A percentile compares a stretch with the other conserved stretches of the same genome.
These are phyloP conservation scores for Chaetomiaceae sp. DNA, from an alignment of 2,329 filamentous ascomycete genomes.

Conservation along the genomic window DNA sequence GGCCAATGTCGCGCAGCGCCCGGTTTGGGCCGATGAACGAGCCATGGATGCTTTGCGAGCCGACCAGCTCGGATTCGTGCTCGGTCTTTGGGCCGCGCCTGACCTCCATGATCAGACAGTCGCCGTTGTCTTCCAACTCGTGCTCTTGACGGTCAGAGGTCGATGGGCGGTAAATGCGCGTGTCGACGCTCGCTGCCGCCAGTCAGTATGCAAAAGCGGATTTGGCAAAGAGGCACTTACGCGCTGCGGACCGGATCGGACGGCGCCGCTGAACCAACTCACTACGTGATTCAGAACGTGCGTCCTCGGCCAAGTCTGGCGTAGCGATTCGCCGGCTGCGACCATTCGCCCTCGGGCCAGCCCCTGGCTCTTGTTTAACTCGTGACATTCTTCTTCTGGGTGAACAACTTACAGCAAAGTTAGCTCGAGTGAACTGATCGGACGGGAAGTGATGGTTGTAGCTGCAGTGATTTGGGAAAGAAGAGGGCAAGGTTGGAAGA, in stretches of 20 bases:
- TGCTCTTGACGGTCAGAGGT: neutral
- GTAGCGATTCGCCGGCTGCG: neutral
- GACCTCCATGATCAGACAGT: slow-evolving; percentile 27
- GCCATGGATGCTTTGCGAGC: slow-evolving; percentile 16
- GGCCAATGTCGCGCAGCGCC: slow-evolving; percentile 50
- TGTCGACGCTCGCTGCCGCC: slow-evolving; percentile 27
- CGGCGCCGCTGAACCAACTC: slow-evolving; percentile 10
- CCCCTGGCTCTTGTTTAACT: slow-evolving; percentile 13
- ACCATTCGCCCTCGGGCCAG: neutral
- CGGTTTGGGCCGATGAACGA: slow-evolving; percentile 31
- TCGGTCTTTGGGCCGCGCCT: slow-evolving; percentile 13
- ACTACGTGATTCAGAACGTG: slow-evolving; percentile 5
- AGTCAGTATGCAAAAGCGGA: slow-evolving; percentile 1
- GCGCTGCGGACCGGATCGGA: slow-evolving; percentile 19
- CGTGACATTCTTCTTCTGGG: neutral
- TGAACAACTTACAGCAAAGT: neutral
- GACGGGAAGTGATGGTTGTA: neutral
- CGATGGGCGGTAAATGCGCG: slow-evolving; percentile 9
- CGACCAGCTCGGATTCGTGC: neutral
- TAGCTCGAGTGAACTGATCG: neutral
- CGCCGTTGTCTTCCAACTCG: slow-evolving; percentile 17
- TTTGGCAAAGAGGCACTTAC: slow-evolving; percentile 12
- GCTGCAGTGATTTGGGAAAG: too few relatives aligned
- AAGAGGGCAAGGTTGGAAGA: too few relatives aligned
- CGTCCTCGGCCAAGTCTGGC: neutral